A percentile compares a stretch with the other conserved stretches of the same genome.
These are phyloP conservation scores for Pseudomonodictys pantanalensis DNA, from an alignment of 495 filamentous ascomycete genomes.

Conservation along the genomic window DNA sequence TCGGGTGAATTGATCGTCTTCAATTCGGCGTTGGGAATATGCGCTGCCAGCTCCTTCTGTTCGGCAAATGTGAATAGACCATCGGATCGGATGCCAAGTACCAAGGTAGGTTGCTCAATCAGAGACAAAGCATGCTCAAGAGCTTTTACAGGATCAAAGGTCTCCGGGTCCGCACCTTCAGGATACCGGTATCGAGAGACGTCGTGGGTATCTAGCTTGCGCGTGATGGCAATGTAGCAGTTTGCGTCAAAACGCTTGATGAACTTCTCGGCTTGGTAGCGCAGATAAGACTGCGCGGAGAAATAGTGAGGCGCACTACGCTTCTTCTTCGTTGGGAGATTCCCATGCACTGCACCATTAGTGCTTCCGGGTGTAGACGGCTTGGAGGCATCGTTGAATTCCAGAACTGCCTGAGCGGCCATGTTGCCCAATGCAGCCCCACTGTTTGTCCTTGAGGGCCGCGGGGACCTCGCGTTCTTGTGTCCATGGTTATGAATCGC, in stretches of 20 bases:
- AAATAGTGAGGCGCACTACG: slow-evolving; percentile 79
- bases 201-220: slow-evolving; percentile 98
- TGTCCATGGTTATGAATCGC: slow-evolving; percentile 96
- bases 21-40: slow-evolving; percentile 73
- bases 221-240: slow-evolving; percentile 97
- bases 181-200: slow-evolving; percentile 67
- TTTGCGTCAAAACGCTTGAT: slow-evolving; percentile 96
- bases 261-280: slow-evolving; percentile 97
- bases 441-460: slow-evolving; percentile 43
- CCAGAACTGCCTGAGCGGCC: slow-evolving; percentile 12
- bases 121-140: slow-evolving; percentile 71
- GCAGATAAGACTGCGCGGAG: slow-evolving; percentile 93
- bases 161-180: slow-evolving; percentile 8
- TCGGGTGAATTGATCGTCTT: slow-evolving; percentile 88
- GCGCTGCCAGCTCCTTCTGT: slow-evolving; percentile 83
- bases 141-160: slow-evolving; percentile 37
- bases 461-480: slow-evolving; percentile 50
- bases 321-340: slow-evolving; percentile 32
- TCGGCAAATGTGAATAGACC: slow-evolving; percentile 96
- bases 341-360: slow-evolving; percentile 5
- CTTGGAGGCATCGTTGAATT: slow-evolving; percentile 26
- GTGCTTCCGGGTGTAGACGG: slow-evolving; percentile 1
- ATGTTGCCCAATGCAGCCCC: slow-evolving; percentile 30
- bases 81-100: slow-evolving; percentile 90
- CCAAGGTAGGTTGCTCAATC: slow-evolving; percentile 82